phyloP scores from a whole-genome alignment of 202 grass and related monocot genomes.

The Setaria italica region DNA sequence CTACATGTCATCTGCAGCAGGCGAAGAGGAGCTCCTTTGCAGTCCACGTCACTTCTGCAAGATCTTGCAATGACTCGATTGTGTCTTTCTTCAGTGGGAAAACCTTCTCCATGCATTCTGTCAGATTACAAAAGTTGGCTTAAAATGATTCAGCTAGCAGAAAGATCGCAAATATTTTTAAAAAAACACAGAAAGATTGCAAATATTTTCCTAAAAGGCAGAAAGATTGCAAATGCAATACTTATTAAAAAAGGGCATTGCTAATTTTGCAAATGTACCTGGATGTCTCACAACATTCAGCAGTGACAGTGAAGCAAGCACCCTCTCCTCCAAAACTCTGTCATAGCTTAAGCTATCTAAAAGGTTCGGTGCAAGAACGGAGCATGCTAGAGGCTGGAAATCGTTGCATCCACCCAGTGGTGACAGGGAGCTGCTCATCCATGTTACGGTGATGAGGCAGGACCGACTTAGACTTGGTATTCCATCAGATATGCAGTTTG shows the following conservation, averaged over 20 bases:
- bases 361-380: conserved; percentile 66
- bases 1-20: conserved; percentile 64
- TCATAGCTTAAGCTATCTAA: conserved; percentile 83
- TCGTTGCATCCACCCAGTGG: conserved; percentile 55
- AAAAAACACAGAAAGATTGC: background rate
- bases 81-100: conserved; percentile 82
- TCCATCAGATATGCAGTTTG: conserved; percentile 81
- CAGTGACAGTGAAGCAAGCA: conserved; percentile 80
- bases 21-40: conserved; percentile 95
- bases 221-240: background rate
- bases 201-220: background rate
- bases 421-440: conserved; percentile 83
- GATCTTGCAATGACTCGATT: conserved; percentile 74
- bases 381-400: conserved; percentile 71
- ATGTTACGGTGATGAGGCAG: conserved; percentile 76
- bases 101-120: conserved; percentile 90
- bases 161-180: background rate
- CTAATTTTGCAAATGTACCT: conserved; percentile 55
- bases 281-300: conserved; percentile 85
- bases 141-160: conserved; percentile 24
- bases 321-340: conserved; percentile 83
- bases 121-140: conserved; percentile 17
- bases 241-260: background rate
- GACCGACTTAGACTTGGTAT: conserved; percentile 63
- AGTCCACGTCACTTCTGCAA: conserved; percentile 89